Percentiles rank a stretch among this genome's conserved stretches.
phyloP scores from a whole-genome alignment of 179 eudicot genomes.

The Actinidia chinensis region DNA sequence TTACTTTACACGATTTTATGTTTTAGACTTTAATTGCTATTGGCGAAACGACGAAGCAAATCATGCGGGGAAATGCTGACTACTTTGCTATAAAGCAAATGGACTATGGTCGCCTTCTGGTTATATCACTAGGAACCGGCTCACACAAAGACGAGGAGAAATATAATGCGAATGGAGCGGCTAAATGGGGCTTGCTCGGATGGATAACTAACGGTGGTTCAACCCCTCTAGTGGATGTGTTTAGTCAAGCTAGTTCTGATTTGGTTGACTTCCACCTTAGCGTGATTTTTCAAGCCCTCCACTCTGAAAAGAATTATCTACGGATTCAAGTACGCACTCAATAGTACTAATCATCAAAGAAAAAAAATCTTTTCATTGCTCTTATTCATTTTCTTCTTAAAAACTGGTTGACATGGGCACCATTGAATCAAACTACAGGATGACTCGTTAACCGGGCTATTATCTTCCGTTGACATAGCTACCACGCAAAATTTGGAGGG shows the following conservation, averaged over 20 bases:
- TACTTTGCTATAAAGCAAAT: slow-evolving; percentile 24
- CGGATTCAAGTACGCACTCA: slow-evolving; percentile 33
- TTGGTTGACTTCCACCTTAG: slow-evolving; percentile 25
- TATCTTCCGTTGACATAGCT: slow-evolving; percentile 10
- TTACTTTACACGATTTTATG: neutral
- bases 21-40: slow-evolving; percentile 14
- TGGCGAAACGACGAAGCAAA: slow-evolving; percentile 35
- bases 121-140: slow-evolving; percentile 42
- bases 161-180: slow-evolving; percentile 17
- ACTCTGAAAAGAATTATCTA: slow-evolving; percentile 35
- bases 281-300: slow-evolving; percentile 35
- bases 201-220: slow-evolving; percentile 23
- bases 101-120: slow-evolving; percentile 19
- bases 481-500: slow-evolving; percentile 10
- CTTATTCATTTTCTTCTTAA: too few relatives aligned
- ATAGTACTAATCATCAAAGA: neutral
- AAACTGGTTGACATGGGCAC: neutral
- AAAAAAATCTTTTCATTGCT: neutral
- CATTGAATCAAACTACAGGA: neutral
- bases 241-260: slow-evolving; percentile 35
- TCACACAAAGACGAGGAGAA: slow-evolving; percentile 27
- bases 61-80: slow-evolving; percentile 29
- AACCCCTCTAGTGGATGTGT: slow-evolving; percentile 37
- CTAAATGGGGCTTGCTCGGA: slow-evolving; percentile 13
- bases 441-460: neutral